Conservation (phyloP, 306 rosid genomes). For the Trifolium repens region DNA sequence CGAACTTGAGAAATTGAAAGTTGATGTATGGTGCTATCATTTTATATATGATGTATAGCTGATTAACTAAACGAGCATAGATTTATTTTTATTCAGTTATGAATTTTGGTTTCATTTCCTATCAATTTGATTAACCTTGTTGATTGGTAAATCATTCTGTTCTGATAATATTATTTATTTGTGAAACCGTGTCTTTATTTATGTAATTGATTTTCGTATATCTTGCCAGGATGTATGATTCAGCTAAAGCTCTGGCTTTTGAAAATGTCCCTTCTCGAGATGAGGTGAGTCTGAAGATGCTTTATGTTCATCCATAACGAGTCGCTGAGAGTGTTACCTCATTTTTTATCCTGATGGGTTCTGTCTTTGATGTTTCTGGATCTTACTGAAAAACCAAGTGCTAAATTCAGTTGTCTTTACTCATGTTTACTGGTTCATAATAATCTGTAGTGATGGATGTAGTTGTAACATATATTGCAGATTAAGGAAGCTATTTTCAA, state of each 20-base stretch:
- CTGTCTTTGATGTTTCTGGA: background rate
- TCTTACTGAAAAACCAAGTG: background rate
- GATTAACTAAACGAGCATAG: background rate
- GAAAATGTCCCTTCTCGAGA: constrained; percentile 36
- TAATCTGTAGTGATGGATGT: background rate
- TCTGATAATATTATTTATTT: background rate
- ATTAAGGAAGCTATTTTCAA: constrained; percentile 79
- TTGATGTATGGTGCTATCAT: constrained; percentile 2
- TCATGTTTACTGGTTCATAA: no score
- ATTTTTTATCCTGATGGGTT: constrained; percentile 7
- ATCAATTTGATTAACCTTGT: background rate
- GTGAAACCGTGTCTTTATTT: background rate
- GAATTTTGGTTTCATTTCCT: constrained; percentile 1
- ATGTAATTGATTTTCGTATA: constrained; percentile 24
- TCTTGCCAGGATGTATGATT: constrained; percentile 35
- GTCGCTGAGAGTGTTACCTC: constrained; percentile 15
- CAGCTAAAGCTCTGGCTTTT: constrained; percentile 43
- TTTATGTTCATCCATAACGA: constrained; percentile 11
- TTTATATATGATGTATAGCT: background rate
- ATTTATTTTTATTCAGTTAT: constrained; percentile 12
- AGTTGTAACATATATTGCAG: constrained; percentile 22
- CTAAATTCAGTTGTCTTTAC: background rate
- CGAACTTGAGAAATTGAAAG: constrained; percentile 9
- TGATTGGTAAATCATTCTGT: background rate
- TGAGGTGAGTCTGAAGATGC: constrained; percentile 26